Evolutionary conservation across 1,284 basidiomycete species (phyloP).

Genomic region (Heterobasidion irregulare): DNA sequence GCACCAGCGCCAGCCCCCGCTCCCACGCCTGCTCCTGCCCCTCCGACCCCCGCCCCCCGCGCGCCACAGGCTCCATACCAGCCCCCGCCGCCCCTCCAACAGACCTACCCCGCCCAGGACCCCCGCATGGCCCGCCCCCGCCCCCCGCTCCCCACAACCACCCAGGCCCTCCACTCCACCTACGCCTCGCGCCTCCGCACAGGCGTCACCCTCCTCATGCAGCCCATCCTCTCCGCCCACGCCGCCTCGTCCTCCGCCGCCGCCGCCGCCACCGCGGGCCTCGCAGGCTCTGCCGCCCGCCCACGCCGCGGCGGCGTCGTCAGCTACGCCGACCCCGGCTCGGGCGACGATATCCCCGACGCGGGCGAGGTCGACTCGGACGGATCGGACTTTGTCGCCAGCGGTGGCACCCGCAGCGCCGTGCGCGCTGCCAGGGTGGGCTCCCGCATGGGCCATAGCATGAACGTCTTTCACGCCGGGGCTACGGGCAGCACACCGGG

Average conservation of each 20-base stretch:
- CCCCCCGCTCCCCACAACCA: conserved; percentile 44
- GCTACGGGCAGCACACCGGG: conserved; percentile 18
- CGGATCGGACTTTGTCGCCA: conserved; percentile 56
- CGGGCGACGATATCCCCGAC: conserved; percentile 74
- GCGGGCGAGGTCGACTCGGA: conserved; percentile 72
- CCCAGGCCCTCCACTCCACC: conserved; percentile 77
- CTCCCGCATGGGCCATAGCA: conserved; percentile 27
- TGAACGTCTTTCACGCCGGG: conserved; percentile 24
- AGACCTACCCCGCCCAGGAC: conserved; percentile 16
- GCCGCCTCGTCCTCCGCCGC: conserved; percentile 27
- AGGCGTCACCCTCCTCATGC: conserved; percentile 84
- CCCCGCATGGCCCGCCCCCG: conserved; percentile 28
- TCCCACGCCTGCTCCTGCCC: neutral
- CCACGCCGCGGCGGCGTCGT: conserved; percentile 59
- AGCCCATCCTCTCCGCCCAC: conserved; percentile 56
- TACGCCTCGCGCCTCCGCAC: conserved; percentile 92
- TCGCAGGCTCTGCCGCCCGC: conserved; percentile 33
- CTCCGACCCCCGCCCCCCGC: neutral
- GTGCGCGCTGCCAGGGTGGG: conserved; percentile 28
- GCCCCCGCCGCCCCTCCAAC: conserved; percentile 13
- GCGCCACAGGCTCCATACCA: neutral
- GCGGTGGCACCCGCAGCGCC: conserved; percentile 39
- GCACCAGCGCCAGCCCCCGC: neutral
- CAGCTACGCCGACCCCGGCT: conserved; percentile 85
- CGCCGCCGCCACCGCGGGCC: conserved; percentile 18